These are phyloP conservation scores for Diacronema lutheri DNA, from an alignment of 78 protist species.

Conservation along the genomic window DNA sequence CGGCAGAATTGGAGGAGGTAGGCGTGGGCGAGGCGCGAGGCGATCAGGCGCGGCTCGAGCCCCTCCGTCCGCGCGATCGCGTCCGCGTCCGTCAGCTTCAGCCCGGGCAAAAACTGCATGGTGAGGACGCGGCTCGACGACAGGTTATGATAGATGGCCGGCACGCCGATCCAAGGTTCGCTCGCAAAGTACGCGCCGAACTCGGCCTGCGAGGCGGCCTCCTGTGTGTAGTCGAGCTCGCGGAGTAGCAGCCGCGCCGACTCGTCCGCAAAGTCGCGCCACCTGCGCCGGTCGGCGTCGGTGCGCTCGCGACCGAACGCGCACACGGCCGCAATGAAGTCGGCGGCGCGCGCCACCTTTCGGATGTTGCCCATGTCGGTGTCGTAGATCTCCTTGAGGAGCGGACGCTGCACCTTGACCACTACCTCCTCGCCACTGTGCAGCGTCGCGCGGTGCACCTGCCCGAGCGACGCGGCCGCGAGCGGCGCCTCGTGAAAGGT, in stretches of 20 bases:
- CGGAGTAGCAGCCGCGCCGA: neutral
- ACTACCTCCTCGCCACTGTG: constrained; percentile 5
- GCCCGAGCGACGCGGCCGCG: constrained; percentile 14
- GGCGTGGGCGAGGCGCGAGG: neutral
- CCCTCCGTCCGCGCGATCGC: neutral
- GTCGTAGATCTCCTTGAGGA: constrained; percentile 11
- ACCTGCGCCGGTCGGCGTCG: neutral
- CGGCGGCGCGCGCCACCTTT: neutral
- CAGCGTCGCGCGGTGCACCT: constrained; percentile 36
- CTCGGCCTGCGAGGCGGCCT: neutral
- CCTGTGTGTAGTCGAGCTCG: constrained; percentile 17
- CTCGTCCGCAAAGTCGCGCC: neutral
- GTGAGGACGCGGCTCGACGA: neutral
- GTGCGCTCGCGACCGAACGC: neutral
- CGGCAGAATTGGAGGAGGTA: constrained; percentile 1
- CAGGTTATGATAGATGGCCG: neutral
- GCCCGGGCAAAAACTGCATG: constrained; percentile 1
- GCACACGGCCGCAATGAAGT: neutral
- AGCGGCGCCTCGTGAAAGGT: neutral
- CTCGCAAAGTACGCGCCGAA: neutral
- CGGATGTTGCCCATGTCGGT: constrained; percentile 1
- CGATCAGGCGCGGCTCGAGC: neutral
- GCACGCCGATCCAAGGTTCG: neutral
- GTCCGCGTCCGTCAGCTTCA: neutral
- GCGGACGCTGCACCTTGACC: constrained; percentile 33